A percentile compares a stretch with the other conserved stretches of the same genome.
Conservation (phyloP, 2,329 filamentous ascomycete genomes). For the Sclerotinia sclerotiorum region DNA sequence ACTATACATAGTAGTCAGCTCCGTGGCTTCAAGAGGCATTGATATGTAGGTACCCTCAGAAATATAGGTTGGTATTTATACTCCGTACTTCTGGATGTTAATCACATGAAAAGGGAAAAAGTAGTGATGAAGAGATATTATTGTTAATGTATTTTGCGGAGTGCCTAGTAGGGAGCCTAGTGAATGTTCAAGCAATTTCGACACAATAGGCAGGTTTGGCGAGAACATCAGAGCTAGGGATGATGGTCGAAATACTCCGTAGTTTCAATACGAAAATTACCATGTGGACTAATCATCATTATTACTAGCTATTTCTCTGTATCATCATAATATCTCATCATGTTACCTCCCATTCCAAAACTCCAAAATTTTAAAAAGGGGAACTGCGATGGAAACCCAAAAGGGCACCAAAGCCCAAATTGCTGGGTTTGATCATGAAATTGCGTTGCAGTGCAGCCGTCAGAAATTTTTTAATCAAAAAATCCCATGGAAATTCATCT, state of each 20-base stretch:
- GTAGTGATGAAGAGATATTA: background rate
- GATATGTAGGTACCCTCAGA: background rate
- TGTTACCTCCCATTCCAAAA: slow-evolving; percentile 1
- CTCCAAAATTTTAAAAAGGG: background rate
- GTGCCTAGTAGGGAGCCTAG: background rate
- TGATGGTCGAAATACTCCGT: too few relatives aligned
- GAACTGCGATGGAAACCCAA: background rate
- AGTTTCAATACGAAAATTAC: background rate
- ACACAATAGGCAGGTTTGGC: background rate
- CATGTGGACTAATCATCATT: background rate
- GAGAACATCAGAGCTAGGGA: too few relatives aligned
- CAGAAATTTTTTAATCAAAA: slow-evolving; percentile 1
- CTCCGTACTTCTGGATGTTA: too few relatives aligned
- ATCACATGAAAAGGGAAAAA: background rate
- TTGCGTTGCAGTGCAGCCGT: slow-evolving; percentile 16
- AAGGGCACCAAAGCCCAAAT: slow-evolving; percentile 17
- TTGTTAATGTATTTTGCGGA: background rate
- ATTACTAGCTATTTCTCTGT: background rate
- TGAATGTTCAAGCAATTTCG: background rate
- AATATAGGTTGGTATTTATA: background rate
- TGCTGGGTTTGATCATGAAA: slow-evolving; percentile 18
- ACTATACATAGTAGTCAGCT: slow-evolving; percentile 10
- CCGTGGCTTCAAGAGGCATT: background rate
- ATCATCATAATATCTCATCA: background rate
- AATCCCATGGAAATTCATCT: background rate